Evolutionary conservation across 202 grass and related monocot genomes (phyloP), one percentile per base, ranked within the genome.

Genomic region (Zoysia matrella): DNA sequence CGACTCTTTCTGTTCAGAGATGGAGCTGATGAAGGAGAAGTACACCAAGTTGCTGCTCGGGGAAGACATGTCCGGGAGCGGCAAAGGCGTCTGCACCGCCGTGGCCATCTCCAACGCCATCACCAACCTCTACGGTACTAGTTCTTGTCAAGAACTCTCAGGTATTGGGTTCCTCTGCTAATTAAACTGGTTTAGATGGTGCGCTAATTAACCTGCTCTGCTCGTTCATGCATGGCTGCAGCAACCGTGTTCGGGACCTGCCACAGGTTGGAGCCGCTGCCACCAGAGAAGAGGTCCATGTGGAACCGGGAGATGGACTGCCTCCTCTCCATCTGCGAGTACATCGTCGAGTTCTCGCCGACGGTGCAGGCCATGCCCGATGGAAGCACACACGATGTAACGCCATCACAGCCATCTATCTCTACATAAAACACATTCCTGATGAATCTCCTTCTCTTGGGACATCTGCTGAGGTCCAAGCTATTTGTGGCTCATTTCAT

Each of bases 301-400:
- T 97, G 95, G 95, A 90, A 91, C 80, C 66, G 95, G 74, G 92
- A 97, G 88, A 97, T 97, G 90, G 92, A 94, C 44, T 97, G 92
- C 80, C 91, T 97, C 81, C 90, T 94, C 76, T 97, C 95, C 45
- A 86, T 97, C 39, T 97, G 92, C 47, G 92, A 94, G 71, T 92
- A 91, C 82, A 97, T 97, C 9, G 82, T 97, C 3, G 82, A 97
- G 18, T 90, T 94, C 80, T 83, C 87, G 18, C 94, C 94, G 0
- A 69, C 84, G 13, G 79, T 85, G 43, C 92, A 94, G 80, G 77
- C 81, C 43, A 89, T 89, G 79, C 92, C 88, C 4, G 94, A 94
- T 60, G 94, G 94, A 49, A 90, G 80, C 69, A 89, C 58, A 7
- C 84, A 87, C 12, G 92, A 94, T 78, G 95, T 92, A 83, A 91